Base-by-base conservation (phyloP, 306 rosid species). In the Casuarina glauca region DNA sequence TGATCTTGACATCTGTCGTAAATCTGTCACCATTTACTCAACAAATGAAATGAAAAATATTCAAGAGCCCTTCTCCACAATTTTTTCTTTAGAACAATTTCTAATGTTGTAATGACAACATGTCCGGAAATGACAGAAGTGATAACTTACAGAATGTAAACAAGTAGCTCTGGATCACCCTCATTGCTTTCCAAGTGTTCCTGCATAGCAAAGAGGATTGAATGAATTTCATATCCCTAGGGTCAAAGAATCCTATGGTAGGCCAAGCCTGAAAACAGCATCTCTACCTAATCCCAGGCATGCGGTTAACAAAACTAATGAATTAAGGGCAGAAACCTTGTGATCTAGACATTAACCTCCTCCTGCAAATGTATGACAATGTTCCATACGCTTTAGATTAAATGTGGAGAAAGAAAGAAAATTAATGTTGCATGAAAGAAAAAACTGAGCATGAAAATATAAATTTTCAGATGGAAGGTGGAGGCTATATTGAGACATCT, bases 101-200 rank as follows among this genome's bases (percentile, higher is more conserved):
- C 38, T 46, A 13, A 7, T 16, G 45, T 39, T 39, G 54, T 53
- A 35, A 80, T 55, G 60, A 26, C 39, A 42, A 42, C 64, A 51
- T 26, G 32, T 26, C 32, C 32, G 1, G 32, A 26, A 26, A 26
- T 26, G 32, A 26, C 32, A 26, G 32, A 26, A 26, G 32, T 26
- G 32, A 26, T 26, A 68, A 85, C 94, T 84, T 83, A 91, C 97
- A 97, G 97, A 85, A 95, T 88, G 74, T 82, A 95, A 45, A 95
- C 92, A 84, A 95, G 93, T 76, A 95, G 88, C 82, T 95, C 99
- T 4, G 99, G 99, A 85, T 95, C 99, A 78, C 97, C 97, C 48
- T 91, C 99, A 55, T 91, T 95, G 91, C 99, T 95, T 84, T 91
- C 94, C 91, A 95, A 87, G 87, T 83, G 88, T 13, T 83, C 97